Evolutionary conservation across 495 filamentous ascomycete genomes (phyloP), one percentile per base, ranked within the genome.

Genomic region (Neurospora intermedia): DNA sequence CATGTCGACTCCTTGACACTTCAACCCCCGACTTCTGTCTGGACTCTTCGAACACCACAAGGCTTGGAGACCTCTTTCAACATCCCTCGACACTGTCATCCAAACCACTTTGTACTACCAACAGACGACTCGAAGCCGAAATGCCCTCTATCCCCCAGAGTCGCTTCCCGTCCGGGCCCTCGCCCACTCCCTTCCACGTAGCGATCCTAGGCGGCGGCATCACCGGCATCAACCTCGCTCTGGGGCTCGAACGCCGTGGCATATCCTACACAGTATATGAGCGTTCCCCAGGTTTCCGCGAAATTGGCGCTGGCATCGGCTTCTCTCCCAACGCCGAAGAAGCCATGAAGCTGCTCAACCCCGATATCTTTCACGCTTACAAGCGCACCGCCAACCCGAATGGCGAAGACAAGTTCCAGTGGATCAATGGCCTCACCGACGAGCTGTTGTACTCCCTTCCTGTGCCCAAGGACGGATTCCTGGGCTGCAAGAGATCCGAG

Each of bases 141-240:
- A 78, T 76, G 74, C 39, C 73, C 23, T 41, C 6, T 9, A 1
- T 66, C 3, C 13, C 27, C 75, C 3, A 43, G 42, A 15, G 27
- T 45, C 39, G 40, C 71, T 69, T 20, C 13, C 35, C 31, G 20
- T 70, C 80, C 43, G 77, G 75, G 66, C 72, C 86, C 72, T 54
- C 46, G 23, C 20, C 46, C 10, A 23, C 10, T 13, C 46, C 20
- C 43, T 73, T 85, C 46, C 80, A 78, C 69, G 75, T 90, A 71
- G 88, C 88, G 72, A 88, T 91, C 69, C 79, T 90, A 62, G 89
- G 89, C 70, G 88, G 83, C 42, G 89, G 89, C 13, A 89, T 91
- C 69, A 85, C 87, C 1, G 89, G 89, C 23, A 81, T 90, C 41
- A 81, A 82, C 70, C 84, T 91, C 1, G 88, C 88, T 13, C 78